A percentile compares a stretch with the other conserved stretches of the same genome.
These are phyloP conservation scores for Rhodosorus marinus DNA, from an alignment of 23 red algal species.

Conservation along the genomic window DNA sequence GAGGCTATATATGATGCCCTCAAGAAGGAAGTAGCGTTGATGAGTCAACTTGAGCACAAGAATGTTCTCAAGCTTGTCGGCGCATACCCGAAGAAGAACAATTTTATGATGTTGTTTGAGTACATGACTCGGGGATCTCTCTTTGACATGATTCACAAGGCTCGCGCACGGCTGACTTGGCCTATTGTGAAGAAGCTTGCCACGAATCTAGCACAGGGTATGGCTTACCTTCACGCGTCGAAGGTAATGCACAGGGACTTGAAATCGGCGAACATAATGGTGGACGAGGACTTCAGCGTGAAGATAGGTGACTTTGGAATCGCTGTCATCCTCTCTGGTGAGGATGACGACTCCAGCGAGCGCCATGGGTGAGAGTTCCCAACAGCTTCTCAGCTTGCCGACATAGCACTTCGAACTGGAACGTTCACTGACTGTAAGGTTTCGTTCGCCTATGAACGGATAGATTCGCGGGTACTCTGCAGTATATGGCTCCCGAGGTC, in stretches of 20 bases:
- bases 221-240: conserved; percentile 60
- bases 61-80: conserved; percentile 43
- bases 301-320: conserved; percentile 82
- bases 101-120: conserved; percentile 73
- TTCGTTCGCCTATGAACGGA: too few species aligned
- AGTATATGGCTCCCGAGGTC: conserved; percentile 48
- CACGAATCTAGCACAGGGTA: conserved; percentile 53
- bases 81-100: conserved; percentile 8
- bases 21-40: conserved; percentile 53
- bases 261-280: conserved; percentile 82
- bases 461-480: conserved; percentile 12
- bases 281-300: conserved; percentile 59
- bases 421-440: too few species aligned
- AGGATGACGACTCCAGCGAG: background rate
- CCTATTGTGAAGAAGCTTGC: conserved; percentile 27
- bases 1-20: conserved; percentile 25
- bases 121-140: conserved; percentile 77
- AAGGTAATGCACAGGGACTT: conserved; percentile 73
- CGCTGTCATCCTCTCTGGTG: background rate
- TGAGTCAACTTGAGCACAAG: conserved; percentile 29
- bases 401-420: conserved; percentile 14
- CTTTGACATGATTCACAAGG: conserved; percentile 78
- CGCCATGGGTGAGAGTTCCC: conserved; percentile 11
- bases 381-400: conserved; percentile 1
- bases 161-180: conserved; percentile 41